Evolutionary conservation across 169 alveolate species (phyloP), one percentile per base, ranked within the genome.

Genomic region (Plasmodium malariae): DNA sequence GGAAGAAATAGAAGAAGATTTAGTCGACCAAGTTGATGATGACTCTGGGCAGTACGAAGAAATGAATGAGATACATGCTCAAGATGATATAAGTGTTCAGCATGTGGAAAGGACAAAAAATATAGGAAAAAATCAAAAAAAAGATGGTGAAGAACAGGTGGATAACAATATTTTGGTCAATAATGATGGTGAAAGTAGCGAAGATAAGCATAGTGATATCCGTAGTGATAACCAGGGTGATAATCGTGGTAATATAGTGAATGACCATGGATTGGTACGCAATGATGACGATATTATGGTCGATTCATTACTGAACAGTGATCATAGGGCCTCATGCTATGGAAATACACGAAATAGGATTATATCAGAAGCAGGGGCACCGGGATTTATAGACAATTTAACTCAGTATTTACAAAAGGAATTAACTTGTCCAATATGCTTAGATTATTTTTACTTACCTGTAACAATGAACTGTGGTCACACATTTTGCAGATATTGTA

Each of bases 391-490:
- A 11, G 78, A 78, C 28, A 48, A 37, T 19, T 49, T 78, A 32
- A 78, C 73, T 7, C 76, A 62, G n/a, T 55, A 54, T 37, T 63
- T 78, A n/a, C 72, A 78, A 48, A 70, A 91, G 63, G 98, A 96
- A 87, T 93, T 96, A 24, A 96, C 95, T 11, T 96, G 98, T 70
- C 95, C 98, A 28, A 95, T 96, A 26, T 96, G 98, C 60, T 92
- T 96, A 54, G 98, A 96, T 57, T 94, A 93, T 69, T 94, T 94
- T 62, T 93, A 93, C 74, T 86, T 95, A 72, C 98, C 98, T 3
- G 98, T 96, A 30, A 96, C 98, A 17, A 88, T 96, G 72, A 88
- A 88, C 28, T 96, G 98, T 71, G 98, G 98, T 17, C 98, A 96
- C 87, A 96, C 98, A 1, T 96, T 95, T 92, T 96, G 98, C 89